A percentile compares a stretch with the other conserved stretches of the same genome.
These are phyloP conservation scores for Colletotrichum truncatum DNA, from an alignment of 2,329 filamentous ascomycete genomes.

Conservation along the genomic window DNA sequence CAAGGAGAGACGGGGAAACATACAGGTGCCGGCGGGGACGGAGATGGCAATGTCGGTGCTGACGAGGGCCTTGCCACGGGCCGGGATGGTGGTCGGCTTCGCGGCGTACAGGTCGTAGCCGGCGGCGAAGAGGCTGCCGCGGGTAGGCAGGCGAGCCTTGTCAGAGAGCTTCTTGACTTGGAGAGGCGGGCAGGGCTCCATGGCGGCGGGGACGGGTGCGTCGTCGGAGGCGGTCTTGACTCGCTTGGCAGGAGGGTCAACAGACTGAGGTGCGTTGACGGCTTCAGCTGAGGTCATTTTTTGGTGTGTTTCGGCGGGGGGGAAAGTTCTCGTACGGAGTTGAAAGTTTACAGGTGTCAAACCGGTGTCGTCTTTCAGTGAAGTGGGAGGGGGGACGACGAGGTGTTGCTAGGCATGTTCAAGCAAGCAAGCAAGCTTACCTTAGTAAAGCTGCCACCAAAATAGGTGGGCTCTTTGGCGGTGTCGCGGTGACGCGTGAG, in stretches of 20 bases:
- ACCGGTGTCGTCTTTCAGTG: background rate
- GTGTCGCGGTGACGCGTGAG: constrained; percentile 24
- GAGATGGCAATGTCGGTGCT: constrained; percentile 93
- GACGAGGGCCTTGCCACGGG: constrained; percentile 84
- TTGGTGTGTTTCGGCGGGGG: constrained; percentile 41
- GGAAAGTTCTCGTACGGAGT: background rate
- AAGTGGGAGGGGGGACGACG: background rate
- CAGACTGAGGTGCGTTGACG: constrained; percentile 68
- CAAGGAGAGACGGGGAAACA: constrained; percentile 40
- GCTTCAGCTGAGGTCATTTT: constrained; percentile 41
- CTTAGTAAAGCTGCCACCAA: constrained; percentile 8
- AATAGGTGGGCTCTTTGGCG: constrained; percentile 13
- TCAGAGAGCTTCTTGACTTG: constrained; percentile 89
- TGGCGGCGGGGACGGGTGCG: constrained; percentile 42
- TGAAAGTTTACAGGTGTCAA: background rate
- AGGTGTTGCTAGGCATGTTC: background rate
- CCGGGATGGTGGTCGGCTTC: constrained; percentile 78
- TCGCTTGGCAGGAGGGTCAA: constrained; percentile 79
- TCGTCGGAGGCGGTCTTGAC: constrained; percentile 66
- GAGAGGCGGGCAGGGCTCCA: constrained; percentile 66
- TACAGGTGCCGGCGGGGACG: constrained; percentile 90
- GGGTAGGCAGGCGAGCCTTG: constrained; percentile 83
- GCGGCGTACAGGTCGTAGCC: constrained; percentile 94
- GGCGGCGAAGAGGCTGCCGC: constrained; percentile 88
- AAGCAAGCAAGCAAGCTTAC: background rate